Evolutionary conservation across 345 rosid species (phyloP), one percentile per base, ranked within the genome.

Genomic region (Brassica nigra): DNA sequence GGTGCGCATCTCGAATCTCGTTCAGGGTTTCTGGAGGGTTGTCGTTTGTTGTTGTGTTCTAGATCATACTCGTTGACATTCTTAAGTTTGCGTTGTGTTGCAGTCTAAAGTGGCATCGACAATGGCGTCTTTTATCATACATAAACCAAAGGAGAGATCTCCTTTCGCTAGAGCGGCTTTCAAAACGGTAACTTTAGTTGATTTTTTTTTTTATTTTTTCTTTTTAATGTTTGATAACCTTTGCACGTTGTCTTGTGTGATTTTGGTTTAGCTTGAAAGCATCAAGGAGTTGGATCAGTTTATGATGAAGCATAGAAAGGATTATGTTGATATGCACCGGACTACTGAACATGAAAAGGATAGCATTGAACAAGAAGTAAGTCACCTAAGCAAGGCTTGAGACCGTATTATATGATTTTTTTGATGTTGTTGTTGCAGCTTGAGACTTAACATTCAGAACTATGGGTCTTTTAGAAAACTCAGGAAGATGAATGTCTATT

Each of bases 331-430:
- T 84, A 65, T 83, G 73, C 96, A 89, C 61, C 91, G 95, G 23
- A 91, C 93, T 68, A 94, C 92, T 0, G 94, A 89, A 78, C 93
- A 87, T 61, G 96, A 92, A 85, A 89, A 92, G 71, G 98, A 94
- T 79, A 89, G 92, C 85, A 93, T 95, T 67, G 99, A 95, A 81
- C 96, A 88, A 39, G 98, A 95, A 85, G 98, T 95, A 84, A 83
- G 91, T 72, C 3, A 33, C 73, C 54, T 39, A n/a, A 34, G 18
- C 14, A 2, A 28, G 12, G 34, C 68, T 85, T 47, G 15, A 44
- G 15, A 27, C 1, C 5, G 4, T 44, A 44, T 11, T 44, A 42
- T 42, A 42, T 37, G 3, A 9, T 8, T 37, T 37, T 37, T 30
- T 30, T 23, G 33, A 30, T 30, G 0, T 2, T 2, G 33, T 30